phyloP scores from a whole-genome alignment of 352 stramenopile species.

The Pythium vanterpoolii region DNA sequence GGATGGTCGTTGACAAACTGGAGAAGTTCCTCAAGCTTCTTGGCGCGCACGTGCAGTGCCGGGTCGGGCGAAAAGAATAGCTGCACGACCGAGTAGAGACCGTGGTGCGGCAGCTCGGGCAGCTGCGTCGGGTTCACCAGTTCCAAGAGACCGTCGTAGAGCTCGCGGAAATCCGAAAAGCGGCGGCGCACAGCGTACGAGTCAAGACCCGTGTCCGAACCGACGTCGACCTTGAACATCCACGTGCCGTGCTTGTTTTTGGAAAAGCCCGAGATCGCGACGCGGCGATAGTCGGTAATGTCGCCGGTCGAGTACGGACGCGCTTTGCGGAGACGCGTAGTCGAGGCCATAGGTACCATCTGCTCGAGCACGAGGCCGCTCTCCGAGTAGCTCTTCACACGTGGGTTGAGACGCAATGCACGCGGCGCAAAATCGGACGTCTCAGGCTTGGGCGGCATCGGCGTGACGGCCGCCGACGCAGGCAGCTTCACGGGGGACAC shows the following conservation, averaged over 20 bases:
- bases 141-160: conserved; percentile 51
- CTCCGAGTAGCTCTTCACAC: conserved; percentile 70
- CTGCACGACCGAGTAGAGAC: conserved; percentile 63
- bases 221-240: conserved; percentile 76
- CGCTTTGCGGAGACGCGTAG: conserved; percentile 9
- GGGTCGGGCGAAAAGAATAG: conserved; percentile 63
- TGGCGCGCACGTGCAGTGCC: conserved; percentile 45
- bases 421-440: background rate
- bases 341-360: conserved; percentile 19
- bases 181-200: conserved; percentile 67
- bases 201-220: conserved; percentile 42
- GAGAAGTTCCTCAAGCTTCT: conserved; percentile 53
- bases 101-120: conserved; percentile 57
- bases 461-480: conserved; percentile 1
- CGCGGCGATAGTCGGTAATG: conserved; percentile 39
- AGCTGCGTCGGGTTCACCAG: conserved; percentile 24
- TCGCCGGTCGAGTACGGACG: conserved; percentile 56
- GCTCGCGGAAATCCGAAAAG: conserved; percentile 72
- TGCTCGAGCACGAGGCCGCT: conserved; percentile 48
- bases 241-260: conserved; percentile 67
- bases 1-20: conserved; percentile 57
- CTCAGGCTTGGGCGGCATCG: background rate
- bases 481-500: conserved; percentile 4
- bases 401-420: conserved; percentile 12
- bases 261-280: conserved; percentile 62